A percentile compares a stretch with the other conserved stretches of the same genome.
Conservation (phyloP, 495 filamentous ascomycete species). For the Aspergillus cavernicola region DNA sequence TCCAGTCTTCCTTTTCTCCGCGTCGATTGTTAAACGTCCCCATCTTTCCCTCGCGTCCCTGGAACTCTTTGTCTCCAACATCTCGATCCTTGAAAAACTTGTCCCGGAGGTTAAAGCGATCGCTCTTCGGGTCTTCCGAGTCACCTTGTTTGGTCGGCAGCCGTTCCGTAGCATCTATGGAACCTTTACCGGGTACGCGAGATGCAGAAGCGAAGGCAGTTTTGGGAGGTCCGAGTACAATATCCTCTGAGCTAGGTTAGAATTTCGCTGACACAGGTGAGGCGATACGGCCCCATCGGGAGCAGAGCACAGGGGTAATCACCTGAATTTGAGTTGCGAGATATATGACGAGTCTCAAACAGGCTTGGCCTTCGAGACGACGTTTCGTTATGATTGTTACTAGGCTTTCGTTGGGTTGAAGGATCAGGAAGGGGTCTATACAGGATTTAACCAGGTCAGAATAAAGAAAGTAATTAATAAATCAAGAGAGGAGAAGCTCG, state of each 20-base stretch:
- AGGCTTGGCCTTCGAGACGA: constrained; percentile 52
- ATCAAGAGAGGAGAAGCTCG: constrained; percentile 22
- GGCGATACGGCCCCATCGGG: no score
- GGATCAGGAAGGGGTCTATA: constrained; percentile 44
- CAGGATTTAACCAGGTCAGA: constrained; percentile 23
- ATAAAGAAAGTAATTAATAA: not conserved
- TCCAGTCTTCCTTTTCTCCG: constrained; percentile 57
- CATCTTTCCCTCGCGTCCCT: constrained; percentile 38
- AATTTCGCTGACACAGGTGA: constrained; percentile 5
- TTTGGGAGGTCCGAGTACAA: constrained; percentile 85
- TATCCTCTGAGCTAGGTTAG: constrained; percentile 65
- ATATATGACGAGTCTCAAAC: constrained; percentile 59
- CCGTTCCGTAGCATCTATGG: constrained; percentile 47
- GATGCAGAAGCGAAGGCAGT: constrained; percentile 83
- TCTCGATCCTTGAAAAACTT: constrained; percentile 48
- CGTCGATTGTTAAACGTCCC: constrained; percentile 41
- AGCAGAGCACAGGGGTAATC: constrained; percentile 2
- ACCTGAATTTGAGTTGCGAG: constrained; percentile 60
- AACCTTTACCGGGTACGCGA: constrained; percentile 51
- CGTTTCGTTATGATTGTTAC: constrained; percentile 38
- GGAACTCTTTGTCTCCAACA: constrained; percentile 39
- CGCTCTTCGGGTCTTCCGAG: constrained; percentile 49
- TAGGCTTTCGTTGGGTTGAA: constrained; percentile 45
- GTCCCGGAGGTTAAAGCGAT: constrained; percentile 59
- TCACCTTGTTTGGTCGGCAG: constrained; percentile 45